phyloP scores from a whole-genome alignment of 768 basidiomycete genomes.

The Lepiota subincarnata region DNA sequence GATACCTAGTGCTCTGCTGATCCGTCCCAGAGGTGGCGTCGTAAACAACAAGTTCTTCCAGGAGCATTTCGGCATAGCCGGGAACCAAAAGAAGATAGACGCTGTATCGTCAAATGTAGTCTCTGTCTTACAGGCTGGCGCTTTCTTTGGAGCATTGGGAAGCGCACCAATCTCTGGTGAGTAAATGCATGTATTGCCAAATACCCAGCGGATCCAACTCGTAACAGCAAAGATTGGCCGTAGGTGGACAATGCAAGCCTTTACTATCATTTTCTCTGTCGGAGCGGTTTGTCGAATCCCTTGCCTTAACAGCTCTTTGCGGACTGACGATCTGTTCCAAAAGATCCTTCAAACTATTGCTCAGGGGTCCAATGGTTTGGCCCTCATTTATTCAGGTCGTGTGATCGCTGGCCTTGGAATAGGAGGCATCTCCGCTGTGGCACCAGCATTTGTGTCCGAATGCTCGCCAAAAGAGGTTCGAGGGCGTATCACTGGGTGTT shows the following conservation, averaged over 20 bases:
- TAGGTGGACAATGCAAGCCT: constrained; percentile 55
- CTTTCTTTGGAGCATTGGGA: constrained; percentile 82
- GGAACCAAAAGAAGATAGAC: constrained; percentile 39
- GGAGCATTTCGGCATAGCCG: constrained; percentile 50
- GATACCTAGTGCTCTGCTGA: neutral
- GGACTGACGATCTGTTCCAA: neutral
- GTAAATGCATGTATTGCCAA: constrained; percentile 14
- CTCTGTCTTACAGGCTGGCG: constrained; percentile 82
- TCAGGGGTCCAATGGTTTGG: constrained; percentile 49
- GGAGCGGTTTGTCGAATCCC: constrained; percentile 56
- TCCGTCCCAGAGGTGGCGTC: constrained; percentile 56
- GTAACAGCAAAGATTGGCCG: constrained; percentile 61
- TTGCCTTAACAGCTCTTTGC: neutral
- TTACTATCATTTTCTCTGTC: constrained; percentile 58
- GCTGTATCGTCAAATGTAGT: constrained; percentile 79
- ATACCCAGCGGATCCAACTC: neutral
- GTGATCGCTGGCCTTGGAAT: constrained; percentile 79
- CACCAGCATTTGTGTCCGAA: constrained; percentile 84
- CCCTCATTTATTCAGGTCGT: constrained; percentile 76
- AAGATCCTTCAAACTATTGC: constrained; percentile 73
- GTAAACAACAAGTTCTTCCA: constrained; percentile 61
- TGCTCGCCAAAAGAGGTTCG: constrained; percentile 85
- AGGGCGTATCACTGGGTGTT: constrained; percentile 79
- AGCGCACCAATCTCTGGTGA: constrained; percentile 68
- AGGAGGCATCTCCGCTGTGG: constrained; percentile 77